Percentiles rank a stretch among this genome's conserved stretches.
phyloP scores from a whole-genome alignment of 2,329 filamentous ascomycete species.

The Dactylellina parvicollis region DNA sequence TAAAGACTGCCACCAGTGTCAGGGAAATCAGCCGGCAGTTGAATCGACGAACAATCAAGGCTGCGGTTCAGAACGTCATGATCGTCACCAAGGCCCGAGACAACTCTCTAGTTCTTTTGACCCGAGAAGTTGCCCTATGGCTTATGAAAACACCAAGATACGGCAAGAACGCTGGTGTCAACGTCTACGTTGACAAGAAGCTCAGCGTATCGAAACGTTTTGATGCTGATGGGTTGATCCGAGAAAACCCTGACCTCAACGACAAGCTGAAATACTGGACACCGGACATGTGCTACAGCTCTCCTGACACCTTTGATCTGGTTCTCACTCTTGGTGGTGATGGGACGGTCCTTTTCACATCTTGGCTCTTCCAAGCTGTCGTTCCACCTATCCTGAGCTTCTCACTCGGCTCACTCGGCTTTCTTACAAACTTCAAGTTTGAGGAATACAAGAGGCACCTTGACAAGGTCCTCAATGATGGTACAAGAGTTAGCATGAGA shows the following conservation, averaged over 20 bases:
- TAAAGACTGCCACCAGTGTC: slow-evolving; percentile 94
- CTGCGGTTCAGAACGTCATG: slow-evolving; percentile 93
- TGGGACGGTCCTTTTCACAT: slow-evolving; percentile 86
- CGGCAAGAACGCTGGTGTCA: slow-evolving; percentile 87
- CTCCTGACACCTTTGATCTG: slow-evolving; percentile 93
- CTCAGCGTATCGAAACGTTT: slow-evolving; percentile 88
- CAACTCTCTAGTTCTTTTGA: slow-evolving; percentile 89
- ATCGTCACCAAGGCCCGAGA: slow-evolving; percentile 98
- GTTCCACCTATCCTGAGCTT: slow-evolving; percentile 87
- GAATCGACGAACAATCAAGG: slow-evolving; percentile 88
- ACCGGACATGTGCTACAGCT: slow-evolving; percentile 91
- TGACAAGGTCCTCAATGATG: slow-evolving; percentile 89
- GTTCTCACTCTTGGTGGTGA: slow-evolving; percentile 88
- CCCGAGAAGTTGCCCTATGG: slow-evolving; percentile 87
- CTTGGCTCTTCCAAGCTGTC: slow-evolving; percentile 89
- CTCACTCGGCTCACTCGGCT: slow-evolving; percentile 84
- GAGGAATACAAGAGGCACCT: slow-evolving; percentile 87
- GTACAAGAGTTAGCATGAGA: slow-evolving; percentile 95
- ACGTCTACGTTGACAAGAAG: slow-evolving; percentile 98
- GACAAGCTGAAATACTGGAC: slow-evolving; percentile 95
- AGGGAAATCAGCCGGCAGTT: slow-evolving; percentile 95
- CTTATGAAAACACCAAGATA: slow-evolving; percentile 88
- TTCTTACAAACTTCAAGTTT: slow-evolving; percentile 88
- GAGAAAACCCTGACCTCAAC: slow-evolving; percentile 78
- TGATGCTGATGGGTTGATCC: slow-evolving; percentile 75